Evolutionary conservation across 2,329 filamentous ascomycete species (phyloP).

Genomic region (Parastagonospora nodorum): DNA sequence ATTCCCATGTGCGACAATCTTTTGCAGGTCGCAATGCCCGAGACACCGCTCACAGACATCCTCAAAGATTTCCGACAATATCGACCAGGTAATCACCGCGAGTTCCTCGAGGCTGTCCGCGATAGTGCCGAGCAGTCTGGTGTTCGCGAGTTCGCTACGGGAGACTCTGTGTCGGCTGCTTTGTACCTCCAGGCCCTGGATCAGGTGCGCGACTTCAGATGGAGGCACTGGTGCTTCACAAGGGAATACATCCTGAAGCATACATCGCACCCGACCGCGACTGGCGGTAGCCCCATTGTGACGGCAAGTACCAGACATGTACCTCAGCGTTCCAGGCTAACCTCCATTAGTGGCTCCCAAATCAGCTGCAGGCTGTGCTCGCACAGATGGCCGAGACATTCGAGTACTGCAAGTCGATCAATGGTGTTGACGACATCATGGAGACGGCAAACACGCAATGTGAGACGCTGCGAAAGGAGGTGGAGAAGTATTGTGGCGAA

Average conservation of each 20-base stretch:
- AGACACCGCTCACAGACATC: constrained; percentile 86
- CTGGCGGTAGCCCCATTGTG: constrained; percentile 80
- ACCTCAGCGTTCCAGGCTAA: constrained; percentile 4
- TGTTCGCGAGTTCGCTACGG: constrained; percentile 65
- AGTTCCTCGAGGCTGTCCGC: constrained; percentile 77
- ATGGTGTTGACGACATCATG: constrained; percentile 67
- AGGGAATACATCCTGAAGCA: constrained; percentile 83
- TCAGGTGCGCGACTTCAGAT: constrained; percentile 80
- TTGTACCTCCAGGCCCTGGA: constrained; percentile 62
- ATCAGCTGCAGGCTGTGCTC: constrained; percentile 77
- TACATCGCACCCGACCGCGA: constrained; percentile 76
- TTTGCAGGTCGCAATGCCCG: constrained; percentile 83
- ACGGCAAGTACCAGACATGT: constrained; percentile 52
- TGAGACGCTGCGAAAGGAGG: constrained; percentile 72
- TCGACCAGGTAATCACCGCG: constrained; percentile 84
- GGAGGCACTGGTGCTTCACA: constrained; percentile 85
- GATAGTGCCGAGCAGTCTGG: constrained; percentile 57
- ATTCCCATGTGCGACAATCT: constrained; percentile 89
- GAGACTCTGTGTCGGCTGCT: constrained; percentile 63
- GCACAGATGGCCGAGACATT: constrained; percentile 69
- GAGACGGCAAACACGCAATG: constrained; percentile 67
- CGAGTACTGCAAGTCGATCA: constrained; percentile 51
- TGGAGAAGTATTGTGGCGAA: constrained; percentile 74
- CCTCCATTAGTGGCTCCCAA: constrained; percentile 69
- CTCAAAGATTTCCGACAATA: constrained; percentile 88